These are phyloP conservation scores for Gnomoniopsis sp. DNA, from an alignment of 2,329 filamentous ascomycete species.

Conservation along the genomic window DNA sequence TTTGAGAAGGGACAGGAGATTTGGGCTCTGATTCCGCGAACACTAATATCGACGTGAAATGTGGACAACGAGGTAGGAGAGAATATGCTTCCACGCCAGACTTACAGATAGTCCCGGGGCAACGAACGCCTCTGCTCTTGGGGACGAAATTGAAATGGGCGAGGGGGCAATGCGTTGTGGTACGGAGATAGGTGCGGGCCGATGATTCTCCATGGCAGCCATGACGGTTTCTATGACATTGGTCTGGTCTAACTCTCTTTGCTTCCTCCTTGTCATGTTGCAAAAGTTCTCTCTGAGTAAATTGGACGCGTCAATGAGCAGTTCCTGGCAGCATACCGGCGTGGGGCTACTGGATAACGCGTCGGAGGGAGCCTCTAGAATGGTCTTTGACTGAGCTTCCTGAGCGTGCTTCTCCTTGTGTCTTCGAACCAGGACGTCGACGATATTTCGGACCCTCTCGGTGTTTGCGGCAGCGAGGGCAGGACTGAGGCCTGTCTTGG, in stretches of 20 bases:
- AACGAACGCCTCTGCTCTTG: slow-evolving; percentile 13
- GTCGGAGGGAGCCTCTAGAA: slow-evolving; percentile 26
- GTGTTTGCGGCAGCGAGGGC: slow-evolving; percentile 32
- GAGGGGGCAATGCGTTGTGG: not conserved
- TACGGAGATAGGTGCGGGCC: slow-evolving; percentile 9
- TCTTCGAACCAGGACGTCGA: slow-evolving; percentile 40
- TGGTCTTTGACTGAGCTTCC: slow-evolving; percentile 28
- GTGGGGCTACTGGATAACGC: slow-evolving; percentile 28
- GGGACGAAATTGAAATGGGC: slow-evolving; percentile 2
- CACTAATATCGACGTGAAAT: too few species aligned
- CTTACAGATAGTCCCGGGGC: slow-evolving; percentile 7
- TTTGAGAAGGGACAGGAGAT: too few species aligned
- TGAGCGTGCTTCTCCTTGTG: slow-evolving; percentile 46
- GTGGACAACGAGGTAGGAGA: too few species aligned
- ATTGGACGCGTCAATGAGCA: slow-evolving; percentile 43
- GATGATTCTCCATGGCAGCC: slow-evolving; percentile 22
- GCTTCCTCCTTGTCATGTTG: slow-evolving; percentile 39
- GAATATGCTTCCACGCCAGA: too few species aligned
- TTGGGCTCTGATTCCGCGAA: too few species aligned
- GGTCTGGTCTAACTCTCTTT: slow-evolving; percentile 38
- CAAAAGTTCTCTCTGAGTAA: slow-evolving; percentile 50
- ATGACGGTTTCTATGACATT: slow-evolving; percentile 45
- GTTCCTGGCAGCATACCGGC: slow-evolving; percentile 46
- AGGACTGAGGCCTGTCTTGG: slow-evolving; percentile 30
- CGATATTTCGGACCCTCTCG: slow-evolving; percentile 35